A percentile compares a stretch with the other conserved stretches of the same genome.
phyloP scores from a whole-genome alignment of 257 asterid genomes.

The Galeopsis tetrahit region DNA sequence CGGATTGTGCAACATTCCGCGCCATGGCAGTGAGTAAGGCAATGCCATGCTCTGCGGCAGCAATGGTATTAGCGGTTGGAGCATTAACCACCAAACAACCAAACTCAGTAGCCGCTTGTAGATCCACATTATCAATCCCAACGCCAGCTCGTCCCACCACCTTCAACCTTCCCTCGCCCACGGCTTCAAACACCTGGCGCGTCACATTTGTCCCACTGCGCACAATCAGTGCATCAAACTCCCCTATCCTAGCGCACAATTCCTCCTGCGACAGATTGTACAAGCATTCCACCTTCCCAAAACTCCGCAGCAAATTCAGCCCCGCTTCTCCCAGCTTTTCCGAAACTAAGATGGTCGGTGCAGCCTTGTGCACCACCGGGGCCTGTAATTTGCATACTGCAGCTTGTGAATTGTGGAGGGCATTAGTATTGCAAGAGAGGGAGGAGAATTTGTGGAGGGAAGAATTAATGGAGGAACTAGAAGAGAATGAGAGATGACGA shows the following conservation, averaged over 20 bases:
- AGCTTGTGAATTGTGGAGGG: constrained; percentile 28
- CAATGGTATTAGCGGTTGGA: constrained; percentile 88
- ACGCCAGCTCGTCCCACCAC: constrained; percentile 94
- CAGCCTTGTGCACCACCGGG: constrained; percentile 27
- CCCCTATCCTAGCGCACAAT: constrained; percentile 62
- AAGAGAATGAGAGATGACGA: constrained; percentile 30
- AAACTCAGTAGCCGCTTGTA: constrained; percentile 82
- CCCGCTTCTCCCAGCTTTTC: constrained; percentile 90
- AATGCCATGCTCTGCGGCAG: constrained; percentile 91
- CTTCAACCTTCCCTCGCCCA: constrained; percentile 67
- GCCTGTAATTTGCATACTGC: constrained; percentile 33
- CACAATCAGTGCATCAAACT: constrained; percentile 77
- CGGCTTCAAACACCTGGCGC: constrained; percentile 74
- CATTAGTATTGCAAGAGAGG: constrained; percentile 32
- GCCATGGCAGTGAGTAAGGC: constrained; percentile 82
- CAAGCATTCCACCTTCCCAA: constrained; percentile 59
- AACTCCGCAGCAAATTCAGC: constrained; percentile 52
- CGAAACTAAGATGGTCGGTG: constrained; percentile 74
- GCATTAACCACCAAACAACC: constrained; percentile 92
- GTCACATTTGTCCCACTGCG: constrained; percentile 90
- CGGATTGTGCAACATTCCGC: constrained; percentile 82
- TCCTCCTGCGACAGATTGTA: constrained; percentile 65
- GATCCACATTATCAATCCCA: constrained; percentile 92
- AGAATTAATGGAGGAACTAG: constrained; percentile 23
- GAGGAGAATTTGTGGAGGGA: constrained; percentile 34